A percentile compares a stretch with the other conserved stretches of the same genome.
phyloP scores from a whole-genome alignment of 495 filamentous ascomycete genomes.

The Neurospora intermedia region DNA sequence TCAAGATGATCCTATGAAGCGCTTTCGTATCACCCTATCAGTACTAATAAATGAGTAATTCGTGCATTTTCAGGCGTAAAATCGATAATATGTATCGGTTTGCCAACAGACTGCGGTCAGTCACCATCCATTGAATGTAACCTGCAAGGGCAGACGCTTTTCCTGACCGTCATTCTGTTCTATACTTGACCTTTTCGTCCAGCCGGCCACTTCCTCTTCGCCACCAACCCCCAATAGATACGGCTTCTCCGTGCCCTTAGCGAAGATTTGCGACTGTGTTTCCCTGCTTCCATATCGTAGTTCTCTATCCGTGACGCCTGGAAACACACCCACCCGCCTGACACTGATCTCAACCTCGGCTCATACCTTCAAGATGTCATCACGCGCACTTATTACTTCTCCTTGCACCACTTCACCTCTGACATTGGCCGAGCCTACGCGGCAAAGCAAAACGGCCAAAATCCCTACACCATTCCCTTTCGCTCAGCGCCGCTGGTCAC shows the following conservation, averaged over 20 bases:
- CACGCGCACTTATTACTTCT: background rate
- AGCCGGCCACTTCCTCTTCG: background rate
- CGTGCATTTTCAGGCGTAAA: no score
- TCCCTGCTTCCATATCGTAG: background rate
- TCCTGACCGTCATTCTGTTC: no score
- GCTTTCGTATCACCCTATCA: no score
- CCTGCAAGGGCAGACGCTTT: no score
- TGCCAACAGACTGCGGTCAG: no score
- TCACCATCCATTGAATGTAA: no score
- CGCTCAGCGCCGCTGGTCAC: background rate
- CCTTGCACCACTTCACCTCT: background rate
- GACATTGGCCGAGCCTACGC: background rate
- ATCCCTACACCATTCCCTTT: background rate
- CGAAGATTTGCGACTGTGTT: background rate
- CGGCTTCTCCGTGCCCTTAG: background rate
- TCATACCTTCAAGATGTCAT: background rate
- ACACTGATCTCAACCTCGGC: background rate
- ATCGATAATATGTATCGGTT: no score
- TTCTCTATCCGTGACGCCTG: background rate
- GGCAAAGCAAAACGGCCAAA: background rate
- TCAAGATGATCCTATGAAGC: slow-evolving; percentile 38
- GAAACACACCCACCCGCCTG: background rate
- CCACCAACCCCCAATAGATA: background rate
- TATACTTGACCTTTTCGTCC: no score
- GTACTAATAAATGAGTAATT: no score